phyloP scores from a whole-genome alignment of 2,329 filamentous ascomycete genomes.

The Fusarium sp. region DNA sequence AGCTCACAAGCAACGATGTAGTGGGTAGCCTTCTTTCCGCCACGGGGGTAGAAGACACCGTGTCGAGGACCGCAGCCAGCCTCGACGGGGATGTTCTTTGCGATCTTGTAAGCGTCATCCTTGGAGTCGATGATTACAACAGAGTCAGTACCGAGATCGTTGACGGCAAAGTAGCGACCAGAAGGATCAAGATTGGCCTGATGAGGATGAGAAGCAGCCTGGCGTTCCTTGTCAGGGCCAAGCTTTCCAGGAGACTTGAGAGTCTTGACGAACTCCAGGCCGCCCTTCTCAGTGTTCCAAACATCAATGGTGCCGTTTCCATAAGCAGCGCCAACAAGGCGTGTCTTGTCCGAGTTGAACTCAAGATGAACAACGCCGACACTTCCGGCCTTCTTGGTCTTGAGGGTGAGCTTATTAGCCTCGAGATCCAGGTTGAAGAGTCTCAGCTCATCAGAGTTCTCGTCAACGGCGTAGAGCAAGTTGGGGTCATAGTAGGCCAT shows the following conservation, averaged over 20 bases:
- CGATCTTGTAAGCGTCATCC: slow-evolving; percentile 52
- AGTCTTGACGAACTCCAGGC: slow-evolving; percentile 51
- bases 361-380: slow-evolving; percentile 58
- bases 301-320: slow-evolving; percentile 54
- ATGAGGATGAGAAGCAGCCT: slow-evolving; percentile 54
- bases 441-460: slow-evolving; percentile 53
- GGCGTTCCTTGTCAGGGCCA: slow-evolving; percentile 47
- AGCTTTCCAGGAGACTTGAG: slow-evolving; percentile 47
- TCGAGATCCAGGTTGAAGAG: slow-evolving; percentile 51
- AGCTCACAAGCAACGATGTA: slow-evolving; percentile 60
- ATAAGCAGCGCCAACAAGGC: slow-evolving; percentile 57
- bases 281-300: slow-evolving; percentile 53
- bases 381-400: slow-evolving; percentile 48
- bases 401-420: slow-evolving; percentile 43
- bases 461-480: slow-evolving; percentile 58
- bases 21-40: slow-evolving; percentile 49
- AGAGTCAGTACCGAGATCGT: slow-evolving; percentile 60
- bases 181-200: slow-evolving; percentile 59
- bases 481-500: slow-evolving; percentile 52
- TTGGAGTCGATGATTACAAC: slow-evolving; percentile 56
- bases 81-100: slow-evolving; percentile 45
- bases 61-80: slow-evolving; percentile 60
- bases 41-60: slow-evolving; percentile 56
- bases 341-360: slow-evolving; percentile 55
- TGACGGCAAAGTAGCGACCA: slow-evolving; percentile 59